These are phyloP conservation scores for Saitozyma podzolica DNA, from an alignment of 768 basidiomycete species.

Conservation along the genomic window DNA sequence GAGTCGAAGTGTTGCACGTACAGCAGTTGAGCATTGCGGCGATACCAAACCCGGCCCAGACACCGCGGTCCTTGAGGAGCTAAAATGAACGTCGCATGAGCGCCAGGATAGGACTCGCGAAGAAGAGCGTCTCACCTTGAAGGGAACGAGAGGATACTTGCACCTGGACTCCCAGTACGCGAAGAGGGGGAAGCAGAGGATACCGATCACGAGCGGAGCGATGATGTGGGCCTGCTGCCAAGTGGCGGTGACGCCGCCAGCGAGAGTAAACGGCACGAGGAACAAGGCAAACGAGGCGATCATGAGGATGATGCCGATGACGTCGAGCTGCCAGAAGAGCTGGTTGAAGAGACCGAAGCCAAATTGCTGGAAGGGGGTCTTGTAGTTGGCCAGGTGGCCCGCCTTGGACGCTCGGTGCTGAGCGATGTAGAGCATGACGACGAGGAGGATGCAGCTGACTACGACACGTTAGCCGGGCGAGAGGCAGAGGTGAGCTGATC, in stretches of 20 bases:
- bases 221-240: slow-evolving; percentile 45
- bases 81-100: background rate
- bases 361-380: slow-evolving; percentile 17
- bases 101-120: background rate
- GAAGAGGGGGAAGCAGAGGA: slow-evolving; percentile 42
- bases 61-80: slow-evolving; percentile 42
- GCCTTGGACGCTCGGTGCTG: slow-evolving; percentile 13
- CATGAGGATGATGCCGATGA: slow-evolving; percentile 48
- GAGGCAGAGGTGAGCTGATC: slow-evolving; percentile 15
- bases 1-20: background rate
- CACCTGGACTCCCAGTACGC: slow-evolving; percentile 38
- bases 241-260: slow-evolving; percentile 26
- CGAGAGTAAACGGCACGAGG: slow-evolving; percentile 52
- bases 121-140: slow-evolving; percentile 7
- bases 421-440: slow-evolving; percentile 31
- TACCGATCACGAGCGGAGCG: slow-evolving; percentile 48
- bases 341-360: slow-evolving; percentile 13
- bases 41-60: slow-evolving; percentile 45
- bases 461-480: slow-evolving; percentile 6
- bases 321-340: slow-evolving; percentile 52
- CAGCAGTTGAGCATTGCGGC: slow-evolving; percentile 42
- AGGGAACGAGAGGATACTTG: slow-evolving; percentile 39
- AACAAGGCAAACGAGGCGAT: slow-evolving; percentile 44
- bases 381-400: slow-evolving; percentile 22
- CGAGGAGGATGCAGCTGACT: slow-evolving; percentile 14